Evolutionary conservation across 176 grass and related monocot species (phyloP).

Genomic region (Microstegium vimineum): DNA sequence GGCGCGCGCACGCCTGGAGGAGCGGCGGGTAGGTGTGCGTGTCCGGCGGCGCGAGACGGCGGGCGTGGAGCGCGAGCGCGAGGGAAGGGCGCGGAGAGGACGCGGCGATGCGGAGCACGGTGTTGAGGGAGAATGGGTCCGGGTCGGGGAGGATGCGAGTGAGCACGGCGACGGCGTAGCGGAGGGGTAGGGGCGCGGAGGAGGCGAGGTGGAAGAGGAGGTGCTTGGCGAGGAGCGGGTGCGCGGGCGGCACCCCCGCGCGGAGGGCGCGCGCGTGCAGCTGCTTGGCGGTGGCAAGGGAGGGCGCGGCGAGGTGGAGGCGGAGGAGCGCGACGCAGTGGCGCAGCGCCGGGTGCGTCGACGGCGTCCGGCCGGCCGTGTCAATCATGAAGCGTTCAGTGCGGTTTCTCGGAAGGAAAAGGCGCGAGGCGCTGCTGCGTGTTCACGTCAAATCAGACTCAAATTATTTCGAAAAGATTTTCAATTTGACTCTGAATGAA

Average conservation of each 20-base stretch:
- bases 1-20: constrained; percentile 74
- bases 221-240: constrained; percentile 72
- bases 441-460: background rate
- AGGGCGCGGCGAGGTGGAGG: constrained; percentile 47
- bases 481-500: background rate
- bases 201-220: constrained; percentile 71
- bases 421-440: background rate
- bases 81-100: constrained; percentile 35
- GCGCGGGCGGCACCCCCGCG: constrained; percentile 38
- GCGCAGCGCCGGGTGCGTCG: constrained; percentile 38
- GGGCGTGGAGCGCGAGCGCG: constrained; percentile 60
- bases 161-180: constrained; percentile 59
- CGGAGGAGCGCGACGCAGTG: constrained; percentile 72
- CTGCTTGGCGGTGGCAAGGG: constrained; percentile 50
- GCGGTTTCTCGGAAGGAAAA: background rate
- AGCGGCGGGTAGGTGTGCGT: constrained; percentile 82
- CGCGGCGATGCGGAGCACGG: constrained; percentile 70
- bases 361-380: constrained; percentile 5
- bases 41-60: constrained; percentile 53
- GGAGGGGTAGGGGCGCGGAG: constrained; percentile 38
- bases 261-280: constrained; percentile 73
- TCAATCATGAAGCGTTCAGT: constrained; percentile 23
- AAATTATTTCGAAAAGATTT: background rate
- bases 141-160: constrained; percentile 39
- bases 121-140: constrained; percentile 68